phyloP scores from a whole-genome alignment of 176 grass and related monocot genomes.

The barley (Hordeum vulgare) region MorexV3_pseudomolecules_assembly NC_058522.1:174729421-174729920 shows the following conservation, averaged over 20 bases:
- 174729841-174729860: neutral
- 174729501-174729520: neutral
- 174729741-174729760: neutral
- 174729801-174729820: neutral
- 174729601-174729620: neutral
- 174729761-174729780: neutral
- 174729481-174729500: neutral
- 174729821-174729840: neutral
- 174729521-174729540: neutral
- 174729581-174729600: neutral
- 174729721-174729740: neutral
- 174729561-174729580: neutral
- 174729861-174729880: neutral
- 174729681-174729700: neutral
- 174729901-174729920: neutral
- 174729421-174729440: too few relatives aligned
- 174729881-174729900: neutral
- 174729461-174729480: neutral
- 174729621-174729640: neutral
- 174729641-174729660: neutral
- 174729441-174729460: too few relatives aligned
- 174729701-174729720: slow-evolving; percentile 27
- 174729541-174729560: neutral
- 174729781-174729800: neutral
- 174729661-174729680: neutral